These are phyloP conservation scores for Piper longum DNA, from an alignment of 164 flowering plant genomes.

Conservation along the genomic window DNA sequence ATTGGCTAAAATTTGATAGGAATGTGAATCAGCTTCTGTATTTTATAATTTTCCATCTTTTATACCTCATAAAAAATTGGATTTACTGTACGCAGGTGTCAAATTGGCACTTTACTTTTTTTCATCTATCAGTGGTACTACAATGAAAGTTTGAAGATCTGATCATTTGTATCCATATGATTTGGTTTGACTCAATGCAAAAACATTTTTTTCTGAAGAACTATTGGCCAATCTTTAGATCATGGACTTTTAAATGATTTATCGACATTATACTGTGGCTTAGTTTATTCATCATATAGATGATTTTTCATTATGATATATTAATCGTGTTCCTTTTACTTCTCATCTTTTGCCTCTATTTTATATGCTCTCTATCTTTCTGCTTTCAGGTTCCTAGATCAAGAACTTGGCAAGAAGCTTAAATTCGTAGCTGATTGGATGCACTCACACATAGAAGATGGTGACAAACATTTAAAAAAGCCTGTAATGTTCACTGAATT, in stretches of 20 bases:
- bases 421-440: conserved; percentile 52
- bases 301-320: background rate
- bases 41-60: no score
- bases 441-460: conserved; percentile 72
- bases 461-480: conserved; percentile 58
- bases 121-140: background rate
- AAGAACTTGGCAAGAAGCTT: conserved; percentile 38
- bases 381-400: conserved; percentile 32
- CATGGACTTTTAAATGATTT: no score
- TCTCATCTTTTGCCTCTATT: background rate
- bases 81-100: background rate
- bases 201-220: background rate
- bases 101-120: background rate
- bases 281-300: background rate
- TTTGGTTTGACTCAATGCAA: background rate
- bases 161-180: background rate
- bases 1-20: no score
- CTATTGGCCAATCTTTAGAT: no score
- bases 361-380: background rate
- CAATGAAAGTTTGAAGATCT: background rate
- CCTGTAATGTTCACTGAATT: conserved; percentile 76
- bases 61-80: no score
- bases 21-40: no score
- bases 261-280: background rate
- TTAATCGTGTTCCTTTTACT: background rate